These are phyloP conservation scores for Solanum pennellii DNA, from an alignment of 257 asterid species.

Conservation along the genomic window DNA sequence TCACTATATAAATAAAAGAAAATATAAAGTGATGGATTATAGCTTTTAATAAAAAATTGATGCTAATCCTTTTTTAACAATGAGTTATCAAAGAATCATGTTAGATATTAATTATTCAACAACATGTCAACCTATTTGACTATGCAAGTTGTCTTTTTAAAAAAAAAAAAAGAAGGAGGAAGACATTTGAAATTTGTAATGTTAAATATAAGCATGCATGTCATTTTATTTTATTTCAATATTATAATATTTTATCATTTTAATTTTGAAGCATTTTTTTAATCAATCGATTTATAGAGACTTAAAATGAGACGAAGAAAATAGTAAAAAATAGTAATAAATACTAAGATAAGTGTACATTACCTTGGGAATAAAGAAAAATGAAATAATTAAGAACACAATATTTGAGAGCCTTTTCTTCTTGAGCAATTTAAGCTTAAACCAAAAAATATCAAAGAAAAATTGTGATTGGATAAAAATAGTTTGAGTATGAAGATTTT, in stretches of 20 bases:
- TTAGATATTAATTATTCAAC: neutral
- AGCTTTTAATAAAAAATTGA: neutral
- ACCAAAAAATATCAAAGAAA: neutral
- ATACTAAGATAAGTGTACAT: neutral
- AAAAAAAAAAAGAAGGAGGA: too few relatives aligned
- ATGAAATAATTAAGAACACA: neutral
- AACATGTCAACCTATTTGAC: neutral
- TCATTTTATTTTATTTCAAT: neutral
- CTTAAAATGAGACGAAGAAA: neutral
- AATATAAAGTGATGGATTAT: neutral
- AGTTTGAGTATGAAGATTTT: slow-evolving; percentile 22
- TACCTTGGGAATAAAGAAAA: neutral
- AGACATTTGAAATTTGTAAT: neutral
- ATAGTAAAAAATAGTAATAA: neutral
- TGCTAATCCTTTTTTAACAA: neutral
- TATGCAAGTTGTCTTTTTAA: too few relatives aligned
- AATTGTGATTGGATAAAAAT: neutral
- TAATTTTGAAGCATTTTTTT: too few relatives aligned
- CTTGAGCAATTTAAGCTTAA: slow-evolving; percentile 41
- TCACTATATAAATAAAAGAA: neutral
- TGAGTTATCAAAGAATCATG: neutral
- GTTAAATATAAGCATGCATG: neutral
- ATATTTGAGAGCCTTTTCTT: slow-evolving; percentile 37
- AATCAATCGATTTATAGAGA: rapidly evolving
- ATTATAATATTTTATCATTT: too few relatives aligned